These are phyloP conservation scores for Fraxinus cuspidata DNA, from an alignment of 257 asterid species.

Conservation along the genomic window DNA sequence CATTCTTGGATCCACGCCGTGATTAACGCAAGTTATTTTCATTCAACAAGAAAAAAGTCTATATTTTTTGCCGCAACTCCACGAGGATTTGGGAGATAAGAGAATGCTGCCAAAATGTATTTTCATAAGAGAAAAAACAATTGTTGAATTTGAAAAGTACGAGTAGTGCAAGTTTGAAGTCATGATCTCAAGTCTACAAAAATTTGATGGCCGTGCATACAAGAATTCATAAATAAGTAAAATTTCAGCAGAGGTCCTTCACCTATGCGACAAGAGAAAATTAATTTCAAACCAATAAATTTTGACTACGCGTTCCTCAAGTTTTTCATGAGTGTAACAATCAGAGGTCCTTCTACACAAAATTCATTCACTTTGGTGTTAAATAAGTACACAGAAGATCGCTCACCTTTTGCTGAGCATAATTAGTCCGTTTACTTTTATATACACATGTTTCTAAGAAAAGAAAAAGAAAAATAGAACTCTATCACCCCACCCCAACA, in stretches of 20 bases:
- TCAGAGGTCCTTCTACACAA: not conserved
- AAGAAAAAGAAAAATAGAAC: too few relatives aligned
- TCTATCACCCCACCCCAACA: too few relatives aligned
- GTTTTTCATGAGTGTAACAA: not conserved
- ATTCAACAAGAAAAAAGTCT: constrained; percentile 20
- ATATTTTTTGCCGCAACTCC: not conserved
- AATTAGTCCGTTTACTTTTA: too few relatives aligned
- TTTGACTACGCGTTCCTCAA: not conserved
- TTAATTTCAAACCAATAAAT: not conserved
- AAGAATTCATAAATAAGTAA: not conserved
- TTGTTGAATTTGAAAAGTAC: not conserved
- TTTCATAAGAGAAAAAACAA: not conserved
- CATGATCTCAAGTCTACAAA: not conserved
- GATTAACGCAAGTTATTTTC: constrained; percentile 68
- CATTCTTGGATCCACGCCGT: constrained; percentile 49
- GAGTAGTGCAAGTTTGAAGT: not conserved
- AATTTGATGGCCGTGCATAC: not conserved
- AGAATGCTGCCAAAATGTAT: not conserved
- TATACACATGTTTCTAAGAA: too few relatives aligned
- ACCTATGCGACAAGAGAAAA: not conserved
- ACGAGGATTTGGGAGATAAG: not conserved
- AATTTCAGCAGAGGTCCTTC: not conserved
- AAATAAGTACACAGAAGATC: not conserved
- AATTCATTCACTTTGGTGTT: not conserved
- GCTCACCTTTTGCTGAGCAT: not conserved